A percentile compares a stretch with the other conserved stretches of the same genome.
These are phyloP conservation scores for Cystofilobasidium macerans DNA, from an alignment of 768 basidiomycete species.

Conservation along the genomic window DNA sequence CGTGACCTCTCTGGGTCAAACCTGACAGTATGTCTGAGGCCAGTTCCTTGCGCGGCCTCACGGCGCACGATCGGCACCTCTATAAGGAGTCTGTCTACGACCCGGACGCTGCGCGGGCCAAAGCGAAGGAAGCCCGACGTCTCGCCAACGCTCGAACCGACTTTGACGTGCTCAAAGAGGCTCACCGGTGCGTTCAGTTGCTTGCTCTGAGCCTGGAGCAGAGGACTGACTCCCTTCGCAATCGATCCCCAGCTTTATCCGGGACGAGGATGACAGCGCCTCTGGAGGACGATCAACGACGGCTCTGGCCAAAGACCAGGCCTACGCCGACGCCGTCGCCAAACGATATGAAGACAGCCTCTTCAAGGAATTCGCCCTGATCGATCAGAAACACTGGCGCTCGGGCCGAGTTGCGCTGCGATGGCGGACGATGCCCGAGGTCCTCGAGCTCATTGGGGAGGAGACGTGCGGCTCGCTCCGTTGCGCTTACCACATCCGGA, in stretches of 20 bases:
- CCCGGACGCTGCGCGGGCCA: slow-evolving; percentile 15
- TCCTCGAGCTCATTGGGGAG: slow-evolving; percentile 73
- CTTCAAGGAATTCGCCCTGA: slow-evolving; percentile 62
- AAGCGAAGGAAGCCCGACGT: background rate
- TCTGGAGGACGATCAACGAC: background rate
- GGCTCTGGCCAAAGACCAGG: slow-evolving; percentile 34
- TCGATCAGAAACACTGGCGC: slow-evolving; percentile 90
- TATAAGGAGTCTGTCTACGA: slow-evolving; percentile 28
- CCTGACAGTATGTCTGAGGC: background rate
- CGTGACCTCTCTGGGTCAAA: too few species aligned
- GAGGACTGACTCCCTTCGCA: background rate
- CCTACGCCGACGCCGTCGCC: slow-evolving; percentile 80
- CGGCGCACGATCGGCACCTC: slow-evolving; percentile 37
- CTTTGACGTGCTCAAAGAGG: slow-evolving; percentile 42
- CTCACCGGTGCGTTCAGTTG: slow-evolving; percentile 29
- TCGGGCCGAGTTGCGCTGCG: slow-evolving; percentile 79
- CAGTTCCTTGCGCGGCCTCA: slow-evolving; percentile 30
- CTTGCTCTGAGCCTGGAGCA: background rate
- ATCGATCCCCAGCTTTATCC: background rate
- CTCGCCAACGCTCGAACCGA: slow-evolving; percentile 33
- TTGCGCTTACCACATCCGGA: slow-evolving; percentile 53
- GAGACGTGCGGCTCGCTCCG: slow-evolving; percentile 80
- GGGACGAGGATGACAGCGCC: slow-evolving; percentile 1
- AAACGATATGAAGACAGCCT: slow-evolving; percentile 76
- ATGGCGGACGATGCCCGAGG: slow-evolving; percentile 88